phyloP scores from a whole-genome alignment of 768 basidiomycete species.

The Fomitopsis pulvina region DNA sequence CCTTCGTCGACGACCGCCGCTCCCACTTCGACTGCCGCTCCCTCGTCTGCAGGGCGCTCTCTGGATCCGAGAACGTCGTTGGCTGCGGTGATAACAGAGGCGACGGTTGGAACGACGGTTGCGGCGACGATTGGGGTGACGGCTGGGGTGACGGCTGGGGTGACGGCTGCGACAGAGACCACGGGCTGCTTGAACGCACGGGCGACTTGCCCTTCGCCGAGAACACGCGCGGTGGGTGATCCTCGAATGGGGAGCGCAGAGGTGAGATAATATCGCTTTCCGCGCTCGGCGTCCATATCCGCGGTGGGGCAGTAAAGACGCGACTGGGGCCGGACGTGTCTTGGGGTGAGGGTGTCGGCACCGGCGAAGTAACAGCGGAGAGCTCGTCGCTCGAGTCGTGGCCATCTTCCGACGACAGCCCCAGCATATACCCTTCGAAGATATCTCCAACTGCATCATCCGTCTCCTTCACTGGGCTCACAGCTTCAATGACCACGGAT shows the following conservation, averaged over 20 bases:
- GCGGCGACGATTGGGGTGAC: neutral
- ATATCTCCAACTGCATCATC: neutral
- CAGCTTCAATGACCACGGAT: neutral
- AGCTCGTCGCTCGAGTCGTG: neutral
- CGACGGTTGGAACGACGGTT: neutral
- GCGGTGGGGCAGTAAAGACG: neutral
- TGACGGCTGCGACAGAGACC: neutral
- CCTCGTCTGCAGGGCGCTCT: neutral
- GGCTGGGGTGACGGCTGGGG: neutral
- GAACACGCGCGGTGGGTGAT: neutral
- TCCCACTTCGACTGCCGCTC: neutral
- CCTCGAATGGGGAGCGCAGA: constrained; percentile 2
- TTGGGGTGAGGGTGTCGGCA: neutral
- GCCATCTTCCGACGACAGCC: neutral
- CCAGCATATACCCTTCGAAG: neutral
- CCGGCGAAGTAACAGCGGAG: neutral
- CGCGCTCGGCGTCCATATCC: neutral
- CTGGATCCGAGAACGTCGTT: neutral
- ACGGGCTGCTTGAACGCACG: neutral
- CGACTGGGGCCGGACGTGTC: neutral
- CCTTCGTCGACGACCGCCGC: constrained; percentile 6
- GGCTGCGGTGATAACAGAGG: neutral
- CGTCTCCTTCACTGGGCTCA: neutral
- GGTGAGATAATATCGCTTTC: neutral
- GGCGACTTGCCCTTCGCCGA: constrained; percentile 1